Evolutionary conservation across 257 asterid species (phyloP).

Genomic region (Euphrasia confusa): DNA sequence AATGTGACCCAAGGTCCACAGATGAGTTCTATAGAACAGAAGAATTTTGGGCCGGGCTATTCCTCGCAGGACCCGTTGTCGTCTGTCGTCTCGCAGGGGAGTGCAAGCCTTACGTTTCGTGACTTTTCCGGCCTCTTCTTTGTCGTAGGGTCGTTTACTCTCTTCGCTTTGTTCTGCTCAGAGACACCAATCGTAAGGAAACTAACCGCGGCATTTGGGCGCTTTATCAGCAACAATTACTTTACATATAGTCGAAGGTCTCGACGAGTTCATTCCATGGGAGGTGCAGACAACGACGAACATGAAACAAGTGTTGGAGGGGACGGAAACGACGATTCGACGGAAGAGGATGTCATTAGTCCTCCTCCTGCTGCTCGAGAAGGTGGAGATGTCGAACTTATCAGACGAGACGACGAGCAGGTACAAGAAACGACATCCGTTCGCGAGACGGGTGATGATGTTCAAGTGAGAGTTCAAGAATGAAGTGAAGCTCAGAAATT

Average conservation of each 20-base stretch:
- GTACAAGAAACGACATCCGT: too few species aligned
- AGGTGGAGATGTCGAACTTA: neutral
- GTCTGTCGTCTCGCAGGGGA: conserved; percentile 26
- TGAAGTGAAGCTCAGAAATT: too few species aligned
- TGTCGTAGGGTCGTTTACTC: conserved; percentile 24
- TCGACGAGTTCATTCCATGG: neutral
- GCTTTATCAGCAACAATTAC: neutral
- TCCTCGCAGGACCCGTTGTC: conserved; percentile 31
- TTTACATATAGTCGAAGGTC: neutral
- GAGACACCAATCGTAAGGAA: conserved; percentile 27
- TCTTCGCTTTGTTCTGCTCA: conserved; percentile 38
- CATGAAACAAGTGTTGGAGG: neutral
- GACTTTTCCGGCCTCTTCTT: conserved; percentile 53
- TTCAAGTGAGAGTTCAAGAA: too few species aligned
- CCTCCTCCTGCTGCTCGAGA: conserved; percentile 4
- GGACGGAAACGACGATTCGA: neutral
- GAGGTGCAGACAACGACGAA: conserved; percentile 4
- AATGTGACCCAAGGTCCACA: conserved; percentile 35
- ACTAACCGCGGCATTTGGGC: neutral
- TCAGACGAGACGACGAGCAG: too few species aligned
- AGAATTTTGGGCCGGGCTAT: conserved; percentile 39
- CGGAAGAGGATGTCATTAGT: neutral
- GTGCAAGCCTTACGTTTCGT: conserved; percentile 28
- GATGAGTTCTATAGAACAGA: conserved; percentile 30
- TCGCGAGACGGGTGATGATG: too few species aligned